These are phyloP conservation scores for Amniculicola lignicola DNA, from an alignment of 495 filamentous ascomycete species.

Conservation along the genomic window DNA sequence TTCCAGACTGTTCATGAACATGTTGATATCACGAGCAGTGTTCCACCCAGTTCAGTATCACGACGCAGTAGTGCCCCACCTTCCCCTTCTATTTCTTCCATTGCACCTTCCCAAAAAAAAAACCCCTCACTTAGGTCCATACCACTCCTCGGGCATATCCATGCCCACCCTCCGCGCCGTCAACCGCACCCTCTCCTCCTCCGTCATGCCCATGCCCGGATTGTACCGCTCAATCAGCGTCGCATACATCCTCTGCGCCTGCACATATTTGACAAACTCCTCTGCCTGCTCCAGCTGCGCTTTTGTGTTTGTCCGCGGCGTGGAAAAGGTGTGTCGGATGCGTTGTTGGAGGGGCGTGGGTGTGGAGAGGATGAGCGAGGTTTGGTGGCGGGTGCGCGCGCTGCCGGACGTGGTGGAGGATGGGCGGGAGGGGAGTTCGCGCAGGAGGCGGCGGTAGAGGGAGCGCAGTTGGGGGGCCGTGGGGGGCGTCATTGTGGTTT, in stretches of 20 bases:
- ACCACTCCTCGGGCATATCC: slow-evolving; percentile 66
- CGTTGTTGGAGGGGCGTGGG: slow-evolving; percentile 48
- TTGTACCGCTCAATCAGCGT: slow-evolving; percentile 87
- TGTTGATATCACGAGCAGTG: too few species aligned
- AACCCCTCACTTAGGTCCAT: too few species aligned
- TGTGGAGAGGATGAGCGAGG: slow-evolving; percentile 50
- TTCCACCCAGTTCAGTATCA: too few species aligned
- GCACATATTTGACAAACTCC: slow-evolving; percentile 74
- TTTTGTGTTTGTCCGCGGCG: slow-evolving; percentile 15
- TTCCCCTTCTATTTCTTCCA: not conserved
- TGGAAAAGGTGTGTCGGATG: slow-evolving; percentile 48
- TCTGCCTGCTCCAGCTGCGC: slow-evolving; percentile 52
- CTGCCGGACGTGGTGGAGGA: slow-evolving; percentile 33
- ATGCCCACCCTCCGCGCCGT: slow-evolving; percentile 85
- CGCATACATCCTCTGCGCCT: slow-evolving; percentile 77
- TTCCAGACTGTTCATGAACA: too few species aligned
- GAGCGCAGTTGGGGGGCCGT: slow-evolving; percentile 58
- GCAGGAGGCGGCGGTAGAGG: slow-evolving; percentile 84
- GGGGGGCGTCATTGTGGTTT: slow-evolving; percentile 21
- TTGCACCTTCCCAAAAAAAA: not conserved
- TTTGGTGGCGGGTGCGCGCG: slow-evolving; percentile 39
- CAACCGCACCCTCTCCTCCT: slow-evolving; percentile 79
- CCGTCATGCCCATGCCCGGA: slow-evolving; percentile 75
- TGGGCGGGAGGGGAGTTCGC: slow-evolving; percentile 76
- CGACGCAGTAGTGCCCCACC: too few species aligned